Percentiles rank a stretch among this genome's conserved stretches.
Evolutionary conservation across 441 rosid species (phyloP).

Genomic region (Populus hybrid): DNA sequence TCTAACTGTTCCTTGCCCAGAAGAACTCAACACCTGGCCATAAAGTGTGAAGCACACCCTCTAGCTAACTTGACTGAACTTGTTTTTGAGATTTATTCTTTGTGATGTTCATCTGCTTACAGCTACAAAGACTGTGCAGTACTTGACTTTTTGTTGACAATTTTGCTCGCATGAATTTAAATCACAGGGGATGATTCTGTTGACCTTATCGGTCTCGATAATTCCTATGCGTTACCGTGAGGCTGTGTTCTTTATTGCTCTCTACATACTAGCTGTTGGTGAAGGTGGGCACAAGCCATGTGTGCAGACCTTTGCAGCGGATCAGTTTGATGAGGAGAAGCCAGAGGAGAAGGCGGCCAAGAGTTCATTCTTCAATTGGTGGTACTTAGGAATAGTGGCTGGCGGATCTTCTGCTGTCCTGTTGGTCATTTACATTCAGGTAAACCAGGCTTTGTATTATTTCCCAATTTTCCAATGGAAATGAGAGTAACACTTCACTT

Average conservation of each 20-base stretch:
- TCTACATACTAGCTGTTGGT: constrained; percentile 68
- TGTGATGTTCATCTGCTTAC: neutral
- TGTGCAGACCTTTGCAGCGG: constrained; percentile 88
- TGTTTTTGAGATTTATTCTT: neutral
- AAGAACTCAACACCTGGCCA: neutral
- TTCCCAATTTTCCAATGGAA: no score
- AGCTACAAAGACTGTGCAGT: neutral
- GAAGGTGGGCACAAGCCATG: constrained; percentile 96
- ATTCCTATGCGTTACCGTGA: constrained; percentile 35
- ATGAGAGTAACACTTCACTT: neutral
- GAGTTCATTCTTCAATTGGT: no score
- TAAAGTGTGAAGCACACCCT: neutral
- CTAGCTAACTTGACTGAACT: neutral
- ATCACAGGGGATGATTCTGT: constrained; percentile 61
- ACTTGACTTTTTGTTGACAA: neutral
- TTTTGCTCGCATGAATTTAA: neutral
- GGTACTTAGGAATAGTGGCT: constrained; percentile 59
- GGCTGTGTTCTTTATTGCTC: constrained; percentile 56
- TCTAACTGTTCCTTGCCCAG: neutral
- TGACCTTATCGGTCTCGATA: constrained; percentile 62
- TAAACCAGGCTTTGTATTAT: constrained; percentile 11
- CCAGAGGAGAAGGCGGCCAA: constrained; percentile 57
- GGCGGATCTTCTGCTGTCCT: constrained; percentile 55
- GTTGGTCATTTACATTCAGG: constrained; percentile 66
- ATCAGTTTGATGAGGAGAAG: constrained; percentile 66